Evolutionary conservation across 106 monocot genomes (phyloP), one percentile per base, ranked within the genome.

Genomic region (Dendrobium chrysotoxum): DNA sequence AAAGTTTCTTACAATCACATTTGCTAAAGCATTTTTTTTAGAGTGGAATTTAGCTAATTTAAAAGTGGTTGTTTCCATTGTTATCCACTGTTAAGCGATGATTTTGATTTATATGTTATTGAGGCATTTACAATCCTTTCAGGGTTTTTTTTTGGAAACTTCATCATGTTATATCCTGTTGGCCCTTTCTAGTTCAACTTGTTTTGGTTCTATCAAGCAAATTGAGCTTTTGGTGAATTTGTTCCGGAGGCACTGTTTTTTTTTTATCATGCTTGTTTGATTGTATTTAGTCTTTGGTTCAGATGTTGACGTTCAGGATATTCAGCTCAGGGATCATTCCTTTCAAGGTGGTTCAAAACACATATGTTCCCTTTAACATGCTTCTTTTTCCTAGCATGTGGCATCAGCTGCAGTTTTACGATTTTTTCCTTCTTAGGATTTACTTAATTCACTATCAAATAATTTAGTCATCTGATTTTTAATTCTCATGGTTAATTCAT

Each of bases 281-380:
- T 75, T 75, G 42, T 41, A 41, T 75, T 42, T 75, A 74, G 41
- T 75, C 20, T 40, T 75, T 75, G 39, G 74, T 21, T 21, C 41
- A 75, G 74, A 75, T 75, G 74, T 42, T 41, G 74, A 42, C 20
- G 41, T 41, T 40, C 74, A 75, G 42, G 41, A 42, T 75, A 75
- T 41, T n/a, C 74, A 20, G 20, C 41, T 23, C 74, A 75, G 42
- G n/a, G 41, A 75, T 26, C 74, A 75, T 75, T 15, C 74, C 26
- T 41, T 40, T 41, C 41, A 75, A 75, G 74, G 74, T 42, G 23
- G 20, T 75, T 75, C n/a, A 42, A 50, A 75, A 75, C 42, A 75
- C 17, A 41, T 44, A 42, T 42, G 41, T 42, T 75, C 1, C 1
- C 1, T 42, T 18, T 20, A 40, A 20, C 17, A 40, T 44, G 18